phyloP scores from a whole-genome alignment of 345 rosid species.

The Hirschfeldia incana region DNA sequence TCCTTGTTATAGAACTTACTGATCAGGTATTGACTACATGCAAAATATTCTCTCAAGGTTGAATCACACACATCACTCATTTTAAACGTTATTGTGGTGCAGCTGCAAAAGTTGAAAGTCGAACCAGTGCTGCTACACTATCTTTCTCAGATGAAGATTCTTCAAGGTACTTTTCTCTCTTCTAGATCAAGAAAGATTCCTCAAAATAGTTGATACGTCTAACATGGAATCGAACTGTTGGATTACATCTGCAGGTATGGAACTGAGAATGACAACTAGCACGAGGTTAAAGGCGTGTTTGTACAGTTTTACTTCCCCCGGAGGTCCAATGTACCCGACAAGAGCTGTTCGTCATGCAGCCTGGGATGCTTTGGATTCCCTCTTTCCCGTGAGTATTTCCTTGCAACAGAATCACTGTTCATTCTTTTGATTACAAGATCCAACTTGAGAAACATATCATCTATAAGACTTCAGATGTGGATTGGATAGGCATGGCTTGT shows the following conservation, averaged over 20 bases:
- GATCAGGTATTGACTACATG: constrained; percentile 65
- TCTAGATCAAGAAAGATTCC: constrained; percentile 46
- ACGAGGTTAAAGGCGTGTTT: constrained; percentile 91
- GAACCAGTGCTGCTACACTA: constrained; percentile 94
- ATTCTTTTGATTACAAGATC: not conserved
- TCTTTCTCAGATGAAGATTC: constrained; percentile 78
- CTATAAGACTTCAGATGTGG: not conserved
- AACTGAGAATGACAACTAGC: constrained; percentile 93
- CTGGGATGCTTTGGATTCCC: constrained; percentile 91
- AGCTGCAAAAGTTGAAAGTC: constrained; percentile 97
- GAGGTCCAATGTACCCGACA: constrained; percentile 99
- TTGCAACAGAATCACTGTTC: not conserved
- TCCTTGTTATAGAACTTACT: constrained; percentile 88
- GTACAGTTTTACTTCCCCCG: constrained; percentile 95
- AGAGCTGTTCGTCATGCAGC: constrained; percentile 98
- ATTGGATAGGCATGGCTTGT: constrained; percentile 6
- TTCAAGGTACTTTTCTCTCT: constrained; percentile 57
- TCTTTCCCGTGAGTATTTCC: constrained; percentile 80
- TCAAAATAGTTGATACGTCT: constrained; percentile 15
- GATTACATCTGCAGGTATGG: constrained; percentile 62
- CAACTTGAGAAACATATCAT: not conserved
- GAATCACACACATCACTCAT: not conserved
- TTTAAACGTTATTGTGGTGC: constrained; percentile 20
- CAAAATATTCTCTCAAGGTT: not conserved
- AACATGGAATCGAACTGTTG: not conserved